Conservation (phyloP, 768 basidiomycete species). For the Russula virescens region DNA sequence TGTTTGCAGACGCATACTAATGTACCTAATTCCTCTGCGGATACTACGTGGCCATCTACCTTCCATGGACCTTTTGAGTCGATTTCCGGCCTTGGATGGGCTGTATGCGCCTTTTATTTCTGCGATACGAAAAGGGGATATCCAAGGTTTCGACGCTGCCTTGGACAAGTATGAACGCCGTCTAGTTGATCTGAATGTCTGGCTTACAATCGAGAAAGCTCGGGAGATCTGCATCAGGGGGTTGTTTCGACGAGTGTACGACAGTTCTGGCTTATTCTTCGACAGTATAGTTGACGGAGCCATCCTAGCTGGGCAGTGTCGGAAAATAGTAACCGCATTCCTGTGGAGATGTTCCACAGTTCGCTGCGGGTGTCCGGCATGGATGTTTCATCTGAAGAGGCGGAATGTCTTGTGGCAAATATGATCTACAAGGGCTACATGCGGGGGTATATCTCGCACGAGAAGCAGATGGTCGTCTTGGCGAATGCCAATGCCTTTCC, state of each 20-base stretch:
- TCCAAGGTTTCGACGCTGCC: constrained; percentile 74
- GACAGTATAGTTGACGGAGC: not conserved
- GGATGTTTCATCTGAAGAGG: constrained; percentile 70
- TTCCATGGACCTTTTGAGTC: constrained; percentile 57
- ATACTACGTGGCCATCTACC: constrained; percentile 87
- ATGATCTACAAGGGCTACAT: constrained; percentile 93
- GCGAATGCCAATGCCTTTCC: constrained; percentile 80
- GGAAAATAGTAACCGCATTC: constrained; percentile 70
- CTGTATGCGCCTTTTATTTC: constrained; percentile 76
- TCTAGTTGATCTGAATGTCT: constrained; percentile 82
- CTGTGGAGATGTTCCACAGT: constrained; percentile 74
- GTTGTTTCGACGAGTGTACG: constrained; percentile 72
- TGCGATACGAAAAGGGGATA: constrained; percentile 73
- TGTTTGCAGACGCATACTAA: constrained; percentile 70
- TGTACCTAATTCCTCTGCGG: constrained; percentile 84
- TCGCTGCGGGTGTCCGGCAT: constrained; percentile 67
- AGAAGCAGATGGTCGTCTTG: constrained; percentile 89
- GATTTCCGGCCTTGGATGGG: constrained; percentile 65
- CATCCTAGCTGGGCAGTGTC: constrained; percentile 68
- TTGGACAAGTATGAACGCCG: constrained; percentile 64
- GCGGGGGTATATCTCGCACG: constrained; percentile 94
- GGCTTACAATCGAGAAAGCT: constrained; percentile 81
- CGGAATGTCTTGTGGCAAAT: constrained; percentile 90
- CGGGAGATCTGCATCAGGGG: constrained; percentile 82
- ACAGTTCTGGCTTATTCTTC: constrained; percentile 22